phyloP scores from a whole-genome alignment of 2,329 filamentous ascomycete genomes.

The Aaosphaeria pasadenensis region DNA sequence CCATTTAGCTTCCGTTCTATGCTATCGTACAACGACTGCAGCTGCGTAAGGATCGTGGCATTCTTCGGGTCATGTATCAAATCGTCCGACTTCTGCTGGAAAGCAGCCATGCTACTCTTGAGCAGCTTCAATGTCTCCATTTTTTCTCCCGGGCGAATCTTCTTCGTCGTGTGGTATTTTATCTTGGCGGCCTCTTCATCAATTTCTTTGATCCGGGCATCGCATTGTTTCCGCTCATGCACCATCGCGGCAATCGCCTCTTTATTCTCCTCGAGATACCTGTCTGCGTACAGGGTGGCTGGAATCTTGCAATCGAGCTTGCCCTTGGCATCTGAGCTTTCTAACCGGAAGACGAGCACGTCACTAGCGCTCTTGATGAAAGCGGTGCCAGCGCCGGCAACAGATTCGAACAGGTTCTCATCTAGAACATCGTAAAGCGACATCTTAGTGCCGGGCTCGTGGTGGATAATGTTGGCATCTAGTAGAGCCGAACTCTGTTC shows the following conservation, averaged over 20 bases:
- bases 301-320: conserved; percentile 50
- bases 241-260: conserved; percentile 48
- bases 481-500: conserved; percentile 25
- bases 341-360: conserved; percentile 50
- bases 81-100: conserved; percentile 15
- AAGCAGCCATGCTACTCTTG: conserved; percentile 36
- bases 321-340: conserved; percentile 32
- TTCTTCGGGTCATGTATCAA: conserved; percentile 14
- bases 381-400: conserved; percentile 17
- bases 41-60: conserved; percentile 16
- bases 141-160: conserved; percentile 17
- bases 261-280: conserved; percentile 55
- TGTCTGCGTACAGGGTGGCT: conserved; percentile 55
- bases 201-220: conserved; percentile 27
- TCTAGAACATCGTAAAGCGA: conserved; percentile 56
- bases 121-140: conserved; percentile 39
- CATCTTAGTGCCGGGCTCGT: conserved; percentile 20
- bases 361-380: conserved; percentile 43
- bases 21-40: conserved; percentile 27
- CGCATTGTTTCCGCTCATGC: conserved; percentile 32
- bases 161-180: conserved; percentile 28
- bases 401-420: conserved; percentile 41
- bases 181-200: conserved; percentile 34
- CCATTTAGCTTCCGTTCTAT: conserved; percentile 31
- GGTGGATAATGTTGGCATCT: conserved; percentile 20